phyloP scores from a whole-genome alignment of 1,139 yeast genomes.

The Zygoascus hellenicus region DNA sequence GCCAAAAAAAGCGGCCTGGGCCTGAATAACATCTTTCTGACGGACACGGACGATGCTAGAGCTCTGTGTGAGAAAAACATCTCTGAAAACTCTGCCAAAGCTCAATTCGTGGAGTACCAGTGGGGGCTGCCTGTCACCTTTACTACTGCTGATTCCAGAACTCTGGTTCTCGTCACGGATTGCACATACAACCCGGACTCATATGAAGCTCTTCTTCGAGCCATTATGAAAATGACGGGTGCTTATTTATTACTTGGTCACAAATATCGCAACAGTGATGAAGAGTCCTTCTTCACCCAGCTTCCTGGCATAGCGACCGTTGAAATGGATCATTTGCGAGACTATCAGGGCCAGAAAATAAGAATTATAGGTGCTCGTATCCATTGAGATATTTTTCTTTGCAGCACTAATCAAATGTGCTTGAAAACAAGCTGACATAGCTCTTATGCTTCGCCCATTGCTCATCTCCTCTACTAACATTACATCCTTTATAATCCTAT shows the following conservation, averaged over 20 bases:
- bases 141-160: constrained; percentile 15
- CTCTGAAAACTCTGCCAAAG: background rate
- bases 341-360: constrained; percentile 13
- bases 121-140: constrained; percentile 14
- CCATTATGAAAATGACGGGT: constrained; percentile 17
- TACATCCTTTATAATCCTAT: too few relatives aligned
- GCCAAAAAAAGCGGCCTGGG: constrained; percentile 1
- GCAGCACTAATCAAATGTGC: too few relatives aligned
- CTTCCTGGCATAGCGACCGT: constrained; percentile 2
- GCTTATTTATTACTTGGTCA: constrained; percentile 25
- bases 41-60: constrained; percentile 18
- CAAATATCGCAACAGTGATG: constrained; percentile 26
- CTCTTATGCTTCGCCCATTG: too few relatives aligned
- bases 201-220: constrained; percentile 24
- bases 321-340: background rate
- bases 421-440: too few relatives aligned
- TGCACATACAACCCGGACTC: constrained; percentile 30
- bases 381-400: too few relatives aligned
- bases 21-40: constrained; percentile 6
- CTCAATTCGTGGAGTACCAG: constrained; percentile 14
- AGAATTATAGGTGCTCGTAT: constrained; percentile 7
- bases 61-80: constrained; percentile 18
- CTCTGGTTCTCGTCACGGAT: constrained; percentile 29
- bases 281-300: constrained; percentile 22
- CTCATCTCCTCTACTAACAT: too few relatives aligned